Conservation (phyloP, 2,329 filamentous ascomycete genomes). For the Phaeosphaeria sp. region DNA sequence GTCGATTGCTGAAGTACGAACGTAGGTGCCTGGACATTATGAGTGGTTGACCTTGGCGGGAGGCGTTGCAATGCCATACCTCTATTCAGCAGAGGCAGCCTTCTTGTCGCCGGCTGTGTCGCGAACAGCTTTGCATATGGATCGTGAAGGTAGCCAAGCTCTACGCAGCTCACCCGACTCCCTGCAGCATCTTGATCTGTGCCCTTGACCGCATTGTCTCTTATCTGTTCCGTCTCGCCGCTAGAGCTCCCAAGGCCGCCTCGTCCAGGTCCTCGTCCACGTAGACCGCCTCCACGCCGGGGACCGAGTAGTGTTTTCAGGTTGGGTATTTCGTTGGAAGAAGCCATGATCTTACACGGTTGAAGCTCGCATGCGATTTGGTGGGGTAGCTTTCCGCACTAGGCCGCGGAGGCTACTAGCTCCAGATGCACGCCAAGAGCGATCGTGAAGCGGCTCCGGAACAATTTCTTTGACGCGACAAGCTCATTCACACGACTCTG, state of each 20-base stretch:
- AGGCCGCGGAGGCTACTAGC: constrained; percentile 15
- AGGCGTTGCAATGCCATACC: constrained; percentile 60
- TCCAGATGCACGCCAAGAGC: constrained; percentile 29
- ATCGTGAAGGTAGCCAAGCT: constrained; percentile 83
- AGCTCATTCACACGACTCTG: constrained; percentile 15
- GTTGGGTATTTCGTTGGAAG: constrained; percentile 75
- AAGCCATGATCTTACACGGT: constrained; percentile 62
- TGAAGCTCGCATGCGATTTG: constrained; percentile 27
- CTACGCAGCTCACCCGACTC: constrained; percentile 86
- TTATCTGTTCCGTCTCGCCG: constrained; percentile 48
- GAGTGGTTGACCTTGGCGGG: background rate
- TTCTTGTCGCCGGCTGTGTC: constrained; percentile 61
- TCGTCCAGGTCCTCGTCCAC: constrained; percentile 56
- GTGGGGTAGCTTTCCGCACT: constrained; percentile 36
- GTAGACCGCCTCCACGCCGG: constrained; percentile 54
- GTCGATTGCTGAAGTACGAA: constrained; percentile 84
- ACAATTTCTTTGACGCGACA: constrained; percentile 42
- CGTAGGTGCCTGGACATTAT: constrained; percentile 77
- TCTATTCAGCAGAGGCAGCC: constrained; percentile 92
- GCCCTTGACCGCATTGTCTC: constrained; percentile 80
- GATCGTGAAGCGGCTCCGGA: constrained; percentile 15
- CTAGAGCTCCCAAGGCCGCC: constrained; percentile 26
- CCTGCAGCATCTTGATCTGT: constrained; percentile 92
- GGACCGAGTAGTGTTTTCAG: constrained; percentile 66
- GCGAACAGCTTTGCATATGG: constrained; percentile 77